These are phyloP conservation scores for Cyberlindnera maclurae DNA, from an alignment of 805 yeast species.

Conservation along the genomic window DNA sequence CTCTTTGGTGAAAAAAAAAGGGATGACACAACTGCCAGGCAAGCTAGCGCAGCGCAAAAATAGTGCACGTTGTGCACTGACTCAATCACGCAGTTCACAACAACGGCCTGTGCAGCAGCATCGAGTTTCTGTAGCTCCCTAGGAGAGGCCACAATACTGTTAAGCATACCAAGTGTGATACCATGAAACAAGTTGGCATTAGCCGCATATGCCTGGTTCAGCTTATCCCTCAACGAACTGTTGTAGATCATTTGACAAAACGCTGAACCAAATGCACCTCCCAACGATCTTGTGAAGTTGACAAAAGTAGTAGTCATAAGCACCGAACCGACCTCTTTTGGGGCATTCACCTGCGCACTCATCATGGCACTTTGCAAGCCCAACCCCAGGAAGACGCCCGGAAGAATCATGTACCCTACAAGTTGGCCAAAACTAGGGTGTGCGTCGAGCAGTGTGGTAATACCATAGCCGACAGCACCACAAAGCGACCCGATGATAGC, in stretches of 20 bases:
- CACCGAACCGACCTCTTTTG: slow-evolving; percentile 39
- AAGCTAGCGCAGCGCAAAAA: neutral
- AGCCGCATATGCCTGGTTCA: neutral
- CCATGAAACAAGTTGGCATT: neutral
- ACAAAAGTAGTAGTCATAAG: slow-evolving; percentile 38
- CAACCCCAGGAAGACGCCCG: slow-evolving; percentile 32
- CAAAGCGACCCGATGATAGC: slow-evolving; percentile 25
- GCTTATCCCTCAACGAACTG: slow-evolving; percentile 20
- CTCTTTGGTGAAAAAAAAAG: neutral
- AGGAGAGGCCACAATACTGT: neutral
- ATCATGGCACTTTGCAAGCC: slow-evolving; percentile 28
- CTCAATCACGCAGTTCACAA: neutral
- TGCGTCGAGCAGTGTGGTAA: slow-evolving; percentile 25
- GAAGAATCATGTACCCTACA: slow-evolving; percentile 32
- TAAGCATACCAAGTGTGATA: neutral
- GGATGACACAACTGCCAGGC: neutral
- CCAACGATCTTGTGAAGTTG: slow-evolving; percentile 35
- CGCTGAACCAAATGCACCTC: slow-evolving; percentile 34
- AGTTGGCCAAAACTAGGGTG: slow-evolving; percentile 23
- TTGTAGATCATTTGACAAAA: slow-evolving; percentile 33
- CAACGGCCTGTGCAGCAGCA: neutral
- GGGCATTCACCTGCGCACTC: slow-evolving; percentile 33
- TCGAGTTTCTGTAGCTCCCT: neutral
- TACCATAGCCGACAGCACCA: slow-evolving; percentile 31
- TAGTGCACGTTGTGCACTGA: neutral